Percentiles rank a stretch among this genome's conserved stretches.
Evolutionary conservation across 768 basidiomycete genomes (phyloP).

Genomic region (Sarcomyxa edulis): DNA sequence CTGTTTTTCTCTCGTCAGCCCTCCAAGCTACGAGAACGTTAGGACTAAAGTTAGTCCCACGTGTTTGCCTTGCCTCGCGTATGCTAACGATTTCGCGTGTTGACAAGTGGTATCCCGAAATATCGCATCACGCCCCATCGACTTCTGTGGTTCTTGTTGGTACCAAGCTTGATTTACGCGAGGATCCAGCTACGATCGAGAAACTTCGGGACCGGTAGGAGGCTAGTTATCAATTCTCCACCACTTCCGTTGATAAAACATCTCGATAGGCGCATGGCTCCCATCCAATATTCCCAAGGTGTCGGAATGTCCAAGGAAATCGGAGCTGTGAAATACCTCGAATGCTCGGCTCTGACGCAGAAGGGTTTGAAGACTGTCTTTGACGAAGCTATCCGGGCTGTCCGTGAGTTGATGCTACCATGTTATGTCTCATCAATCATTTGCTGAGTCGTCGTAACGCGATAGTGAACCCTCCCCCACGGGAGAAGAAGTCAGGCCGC

Average conservation of each 20-base stretch:
- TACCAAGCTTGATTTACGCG: conserved; percentile 95
- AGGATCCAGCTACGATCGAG: conserved; percentile 89
- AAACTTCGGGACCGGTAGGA: conserved; percentile 86
- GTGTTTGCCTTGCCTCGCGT: conserved; percentile 1
- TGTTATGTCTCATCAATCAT: conserved; percentile 1
- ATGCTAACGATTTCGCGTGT: conserved; percentile 12
- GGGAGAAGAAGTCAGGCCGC: conserved; percentile 49
- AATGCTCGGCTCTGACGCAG: conserved; percentile 95
- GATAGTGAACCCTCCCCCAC: conserved; percentile 73
- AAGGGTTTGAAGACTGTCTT: conserved; percentile 99
- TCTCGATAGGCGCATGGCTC: conserved; percentile 75
- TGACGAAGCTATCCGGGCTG: conserved; percentile 97
- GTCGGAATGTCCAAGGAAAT: conserved; percentile 91
- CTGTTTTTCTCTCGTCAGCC: conserved; percentile 97
- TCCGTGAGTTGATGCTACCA: conserved; percentile 55
- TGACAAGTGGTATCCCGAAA: conserved; percentile 90
- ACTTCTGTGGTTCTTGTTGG: conserved; percentile 93
- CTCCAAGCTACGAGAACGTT: conserved; percentile 98
- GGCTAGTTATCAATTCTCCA: conserved; percentile 8
- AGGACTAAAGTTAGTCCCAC: conserved; percentile 76
- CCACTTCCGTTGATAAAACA: neutral
- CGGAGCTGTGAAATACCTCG: conserved; percentile 91
- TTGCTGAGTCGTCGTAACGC: neutral
- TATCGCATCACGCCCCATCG: conserved; percentile 93
- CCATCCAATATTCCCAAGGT: conserved; percentile 90